Evolutionary conservation across 2,329 filamentous ascomycete species (phyloP), one percentile per base, ranked within the genome.

Genomic region (Fusarium sambucinum): DNA sequence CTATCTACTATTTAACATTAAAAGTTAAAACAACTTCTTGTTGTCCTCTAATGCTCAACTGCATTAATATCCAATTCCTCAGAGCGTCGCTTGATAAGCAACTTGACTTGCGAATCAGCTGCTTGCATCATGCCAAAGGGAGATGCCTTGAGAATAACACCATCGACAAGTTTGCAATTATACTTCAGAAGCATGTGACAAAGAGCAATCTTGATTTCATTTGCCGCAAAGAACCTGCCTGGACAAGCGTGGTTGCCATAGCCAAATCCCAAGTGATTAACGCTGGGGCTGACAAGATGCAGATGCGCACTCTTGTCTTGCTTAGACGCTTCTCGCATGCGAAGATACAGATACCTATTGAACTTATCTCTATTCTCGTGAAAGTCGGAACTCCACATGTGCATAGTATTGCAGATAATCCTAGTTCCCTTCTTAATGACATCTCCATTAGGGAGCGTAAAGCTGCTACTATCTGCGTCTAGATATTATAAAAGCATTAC

Each of bases 181-280:
- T 85, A 87, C 57, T 85, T 84, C 21, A 83, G 67, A 1, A 86
- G 51, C 35, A 86, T 69, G 59, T 85, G 81, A 3, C 82, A 77
- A 2, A 87, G 59, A 2, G 84, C 74, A 70, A 87, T 82, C 75
- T 87, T 87, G 38, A 85, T 75, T 73, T 85, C 84, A 38, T 83
- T 81, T 0, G 82, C 80, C 0, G 85, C 84, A 63, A 87, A 86
- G 74, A 87, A 87, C 1, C 85, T 79, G 0, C 85, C 85, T 0
- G 83, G 82, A 54, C 85, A 84, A 1, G 81, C 83, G 73, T 88
- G 85, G 42, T 81, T 77, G 1, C 86, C 86, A 59, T 87, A 83
- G 0, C 86, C 85, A 69, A 88, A 89, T 0, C 81, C 77, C n/a
- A 87, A 68, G 17, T 85, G 82, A 8, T 79, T 73, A 14, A 81